These are phyloP conservation scores for Stagonosporopsis chrysanthemi DNA, from an alignment of 2,329 filamentous ascomycete species.

Conservation along the genomic window DNA sequence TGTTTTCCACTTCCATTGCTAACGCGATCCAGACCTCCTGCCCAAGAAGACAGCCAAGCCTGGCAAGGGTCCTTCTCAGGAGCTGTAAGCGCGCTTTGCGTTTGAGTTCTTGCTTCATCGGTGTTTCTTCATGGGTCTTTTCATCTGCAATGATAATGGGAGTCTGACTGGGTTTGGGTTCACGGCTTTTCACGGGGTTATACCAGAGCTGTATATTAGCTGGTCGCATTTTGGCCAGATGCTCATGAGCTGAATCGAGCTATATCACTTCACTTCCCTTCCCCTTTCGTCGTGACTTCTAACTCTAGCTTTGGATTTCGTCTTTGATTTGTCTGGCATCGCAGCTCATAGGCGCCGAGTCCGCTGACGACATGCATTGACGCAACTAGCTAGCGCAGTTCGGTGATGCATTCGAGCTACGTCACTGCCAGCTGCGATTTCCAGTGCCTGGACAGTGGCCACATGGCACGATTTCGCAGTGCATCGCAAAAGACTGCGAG, in stretches of 20 bases:
- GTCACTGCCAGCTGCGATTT: background rate
- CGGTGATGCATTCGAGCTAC: background rate
- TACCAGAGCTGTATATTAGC: constrained; percentile 69
- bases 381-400: background rate
- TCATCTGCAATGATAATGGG: constrained; percentile 77
- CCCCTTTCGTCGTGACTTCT: constrained; percentile 2
- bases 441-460: too few species aligned
- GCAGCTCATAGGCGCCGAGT: background rate
- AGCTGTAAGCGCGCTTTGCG: constrained; percentile 72
- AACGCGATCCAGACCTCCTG: constrained; percentile 77
- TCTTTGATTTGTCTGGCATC: background rate
- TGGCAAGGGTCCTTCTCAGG: constrained; percentile 91
- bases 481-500: background rate
- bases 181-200: constrained; percentile 59
- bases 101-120: constrained; percentile 50
- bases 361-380: background rate
- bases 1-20: constrained; percentile 40
- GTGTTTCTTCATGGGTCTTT: constrained; percentile 62
- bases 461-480: background rate
- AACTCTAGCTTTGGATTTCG: background rate
- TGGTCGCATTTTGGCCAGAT: constrained; percentile 58
- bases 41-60: constrained; percentile 99
- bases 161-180: constrained; percentile 68
- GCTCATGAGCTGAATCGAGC: constrained; percentile 53
- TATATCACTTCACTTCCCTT: constrained; percentile 37